Evolutionary conservation across 352 stramenopile genomes (phyloP), one percentile per base, ranked within the genome.

Genomic region (Phytophthora ramorum): DNA sequence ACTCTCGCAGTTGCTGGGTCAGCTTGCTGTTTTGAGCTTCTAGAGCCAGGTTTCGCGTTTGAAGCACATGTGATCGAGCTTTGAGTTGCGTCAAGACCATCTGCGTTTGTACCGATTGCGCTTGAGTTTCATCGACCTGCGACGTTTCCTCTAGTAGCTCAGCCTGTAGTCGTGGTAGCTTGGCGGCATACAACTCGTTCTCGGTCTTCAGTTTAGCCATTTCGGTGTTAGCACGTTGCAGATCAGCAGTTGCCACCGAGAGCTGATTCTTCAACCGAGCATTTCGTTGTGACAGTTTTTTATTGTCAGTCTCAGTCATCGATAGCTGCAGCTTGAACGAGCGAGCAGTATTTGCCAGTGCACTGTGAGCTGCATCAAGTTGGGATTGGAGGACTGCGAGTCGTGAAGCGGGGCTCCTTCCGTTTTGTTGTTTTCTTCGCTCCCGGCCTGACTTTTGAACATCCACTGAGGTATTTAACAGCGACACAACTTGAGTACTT

Each of bases 171-270:
- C 66, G 63, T 3, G 76, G 79, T 24, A 88, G 51, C 13, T 81
- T 85, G 7, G 69, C 56, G 7, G 79, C 69, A 28, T 84, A 88
- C 10, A 88, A 45, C 37, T 84, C 76, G 30, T 84, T 88, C n/a
- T 85, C 79, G 1, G 70, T 77, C 44, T 76, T 73, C 14, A 79
- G 69, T 17, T 78, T 78, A 8, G 65, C 66, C 17, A 69, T 65
- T 47, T 85, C 71, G 16, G 76, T 63, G 17, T 75, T 84, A 0
- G 69, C 71, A 4, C 76, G 76, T 32, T 82, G 64, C 2, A 88
- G 49, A 62, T 81, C 70, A 30, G 66, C 38, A 10, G 62, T 82
- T 1, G 70, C 32, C 8, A 57, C 26, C 2, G 63, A 46, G 17
- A 85, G 37, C 30, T 84, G 79, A 1, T 53, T 62, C 54, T 79